Base-by-base conservation (phyloP, 1,284 basidiomycete species). In the Puccinia sorghi region DNA sequence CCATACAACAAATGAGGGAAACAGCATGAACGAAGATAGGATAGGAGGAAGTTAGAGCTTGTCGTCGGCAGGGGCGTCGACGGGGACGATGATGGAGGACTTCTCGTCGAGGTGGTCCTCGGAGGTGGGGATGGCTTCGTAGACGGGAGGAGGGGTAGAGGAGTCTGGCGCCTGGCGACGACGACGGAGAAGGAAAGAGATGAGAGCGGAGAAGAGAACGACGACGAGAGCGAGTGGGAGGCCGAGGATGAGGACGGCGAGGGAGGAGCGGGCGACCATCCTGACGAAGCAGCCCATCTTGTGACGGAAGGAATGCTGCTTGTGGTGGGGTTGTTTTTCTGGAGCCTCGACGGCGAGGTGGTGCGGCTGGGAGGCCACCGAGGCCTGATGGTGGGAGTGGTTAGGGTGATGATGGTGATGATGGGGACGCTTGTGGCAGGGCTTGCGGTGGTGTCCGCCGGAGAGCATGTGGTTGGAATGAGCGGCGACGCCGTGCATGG, bases 271-370 rank as follows among this genome's bases (percentile, higher is more conserved):
- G 17, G 52, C 37, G 13, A 56, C 46, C 48, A 54, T 54, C 37
- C 56, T 71, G 50, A 71, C n/a, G 17, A 71, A 71, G 50, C 69
- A 71, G 17, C 20, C 17, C 69, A 71, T 54, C 37, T 32, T 54
- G 41, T 32, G 64, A 32, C 43, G 41, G 64, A 67, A 67, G n/a
- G 43, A n/a, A n/a, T n/a, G n/a, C n/a, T n/a, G n/a, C n/a, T n/a
- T n/a, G n/a, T n/a, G n/a, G n/a, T n/a, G n/a, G n/a, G n/a, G n/a
- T n/a, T n/a, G n/a, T n/a, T n/a, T n/a, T n/a, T n/a, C n/a, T n/a
- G n/a, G n/a, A n/a, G n/a, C n/a, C n/a, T n/a, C n/a, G n/a, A n/a
- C n/a, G n/a, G n/a, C n/a, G n/a, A n/a, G n/a, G n/a, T n/a, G n/a
- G n/a, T n/a, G n/a, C n/a, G n/a, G n/a, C n/a, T n/a, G n/a, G n/a